These are phyloP conservation scores for Phellopilus nigrolimitatus DNA, from an alignment of 1,284 basidiomycete genomes.

Conservation along the genomic window DNA sequence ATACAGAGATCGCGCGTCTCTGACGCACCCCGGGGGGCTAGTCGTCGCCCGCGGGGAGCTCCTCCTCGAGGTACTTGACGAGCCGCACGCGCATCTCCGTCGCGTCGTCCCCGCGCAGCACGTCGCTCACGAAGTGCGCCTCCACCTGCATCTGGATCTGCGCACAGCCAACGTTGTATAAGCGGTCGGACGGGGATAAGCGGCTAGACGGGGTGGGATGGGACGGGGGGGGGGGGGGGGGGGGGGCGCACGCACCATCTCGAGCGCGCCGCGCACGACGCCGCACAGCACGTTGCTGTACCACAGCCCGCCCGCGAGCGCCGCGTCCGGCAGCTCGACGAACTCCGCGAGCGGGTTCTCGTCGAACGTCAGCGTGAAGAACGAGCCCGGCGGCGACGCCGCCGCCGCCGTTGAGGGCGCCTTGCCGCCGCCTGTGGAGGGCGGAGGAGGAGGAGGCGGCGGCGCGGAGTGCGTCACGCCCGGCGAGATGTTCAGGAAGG, in stretches of 20 bases:
- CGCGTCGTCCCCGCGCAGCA: slow-evolving; percentile 87
- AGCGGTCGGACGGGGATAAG: too few relatives aligned
- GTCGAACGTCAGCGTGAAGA: slow-evolving; percentile 84
- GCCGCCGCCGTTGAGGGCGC: too few relatives aligned
- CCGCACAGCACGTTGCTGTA: slow-evolving; percentile 96
- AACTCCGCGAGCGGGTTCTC: slow-evolving; percentile 98
- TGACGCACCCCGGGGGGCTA: too few relatives aligned
- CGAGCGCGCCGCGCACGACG: slow-evolving; percentile 87
- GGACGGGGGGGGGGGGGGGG: too few relatives aligned
- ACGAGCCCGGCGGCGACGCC: slow-evolving; percentile 37
- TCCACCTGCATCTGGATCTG: slow-evolving; percentile 98
- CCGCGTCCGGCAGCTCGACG: slow-evolving; percentile 94
- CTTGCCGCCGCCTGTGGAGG: too few relatives aligned
- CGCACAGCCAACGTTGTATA: too few relatives aligned
- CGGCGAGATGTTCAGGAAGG: slow-evolving; percentile 93
- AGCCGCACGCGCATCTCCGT: slow-evolving; percentile 93
- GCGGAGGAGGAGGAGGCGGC: slow-evolving; percentile 43
- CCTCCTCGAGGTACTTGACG: slow-evolving; percentile 92
- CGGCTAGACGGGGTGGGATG: too few relatives aligned
- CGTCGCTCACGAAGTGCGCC: slow-evolving; percentile 85
- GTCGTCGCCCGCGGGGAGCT: slow-evolving; percentile 79
- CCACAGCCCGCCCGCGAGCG: slow-evolving; percentile 88
- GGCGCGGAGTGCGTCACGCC: slow-evolving; percentile 65
- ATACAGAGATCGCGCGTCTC: too few relatives aligned
- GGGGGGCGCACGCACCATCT: slow-evolving; percentile 88